Base-by-base conservation (phyloP, 2,329 filamentous ascomycete species). In the Hyphodiscus sp. region DNA sequence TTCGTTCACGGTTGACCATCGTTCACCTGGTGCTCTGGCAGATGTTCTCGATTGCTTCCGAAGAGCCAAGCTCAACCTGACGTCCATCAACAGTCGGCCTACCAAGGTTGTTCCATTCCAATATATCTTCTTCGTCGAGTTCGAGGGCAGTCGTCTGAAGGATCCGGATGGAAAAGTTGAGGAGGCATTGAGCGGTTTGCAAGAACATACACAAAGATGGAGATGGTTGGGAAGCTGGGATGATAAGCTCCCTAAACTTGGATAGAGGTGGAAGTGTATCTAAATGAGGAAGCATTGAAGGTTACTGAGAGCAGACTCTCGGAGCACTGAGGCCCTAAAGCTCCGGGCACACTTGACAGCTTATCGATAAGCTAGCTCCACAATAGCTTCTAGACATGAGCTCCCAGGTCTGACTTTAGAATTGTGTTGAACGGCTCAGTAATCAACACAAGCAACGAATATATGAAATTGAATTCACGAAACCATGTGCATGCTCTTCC, bases 111-210 rank as follows among this genome's bases (percentile, higher is more conserved):
- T 75, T 61, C 82, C 87, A 19, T 97, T 95, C 81, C 85, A 95
- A 68, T 97, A 97, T 72, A 81, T 96, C 41, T 96, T 97, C 73
- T 91, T 97, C 67, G 85, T 96, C 29, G 92, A 97, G 74, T 91
- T 95, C 63, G 81, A 87, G 68, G 86, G 87, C 1, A 78, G 82
- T 67, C 73, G 71, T 60, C 63, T 68, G 52, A 69, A 71, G 47
- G 81, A 82, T 62, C 74, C 75, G 1, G 75, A 78, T 50, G 79
- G 76, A 2, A 74, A 76, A 56, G 84, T 91, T 16, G 76, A 80
- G 54, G 71, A 70, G 20, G 86, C 83, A 23, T 69, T 91, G 66
- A 73, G 72, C 49, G 78, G 79, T 58, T 74, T 91, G 59, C 72
- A 71, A 1, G 68, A 67, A 29, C 78, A 82, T 58, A 82, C 82